Evolutionary conservation across 192 early-diverging fungal genomes (phyloP), one percentile per base, ranked within the genome.

Genomic region (Allomyces javanicus): DNA sequence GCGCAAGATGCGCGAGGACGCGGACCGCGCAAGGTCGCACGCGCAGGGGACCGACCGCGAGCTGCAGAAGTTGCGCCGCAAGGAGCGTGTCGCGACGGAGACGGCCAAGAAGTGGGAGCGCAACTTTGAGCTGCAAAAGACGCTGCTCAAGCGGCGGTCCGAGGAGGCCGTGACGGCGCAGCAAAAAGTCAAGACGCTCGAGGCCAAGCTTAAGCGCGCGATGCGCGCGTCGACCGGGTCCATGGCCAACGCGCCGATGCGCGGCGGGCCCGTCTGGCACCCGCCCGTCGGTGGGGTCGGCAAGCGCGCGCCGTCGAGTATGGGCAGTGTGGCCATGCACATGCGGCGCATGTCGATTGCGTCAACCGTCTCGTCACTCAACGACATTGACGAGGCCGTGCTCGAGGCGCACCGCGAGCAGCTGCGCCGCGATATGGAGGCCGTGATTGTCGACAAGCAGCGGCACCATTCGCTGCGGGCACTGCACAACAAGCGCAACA

Each of bases 1-100:
- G 64, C 85, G 84, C 65, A 79, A 87, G 21, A 84, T 89, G 73
- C 85, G 84, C 64, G 78, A 80, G 62, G 86, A 89, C 64, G 72
- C 82, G 0, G 76, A 84, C 44, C 72, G 77, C 12, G 79, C 80
- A 40, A 75, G 85, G 64, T 81, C 85, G 43, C 74, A 84, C 68
- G 75, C 80, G 26, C 77, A 76, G 19, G 68, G 71, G 22, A 77
- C 77, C 21, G 77, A 82, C 44, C 75, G 79, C 58, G 78, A 83
- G 64, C 77, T 86, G 50, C 77, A 82, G 58, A 74, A 75, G 5
- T 71, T 86, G 14, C 76, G 82, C 21, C 72, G 81, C 4, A 78
- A 81, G 23, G 82, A 85, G 71, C 71, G 72, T 6, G 77, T 73
- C 21, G 81, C 79, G 1, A 70, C 71, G 10, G 67, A 76, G 63